A percentile compares a stretch with the other conserved stretches of the same genome.
Evolutionary conservation across 352 stramenopile species (phyloP).

Genomic region (Phytophthora tubulina): DNA sequence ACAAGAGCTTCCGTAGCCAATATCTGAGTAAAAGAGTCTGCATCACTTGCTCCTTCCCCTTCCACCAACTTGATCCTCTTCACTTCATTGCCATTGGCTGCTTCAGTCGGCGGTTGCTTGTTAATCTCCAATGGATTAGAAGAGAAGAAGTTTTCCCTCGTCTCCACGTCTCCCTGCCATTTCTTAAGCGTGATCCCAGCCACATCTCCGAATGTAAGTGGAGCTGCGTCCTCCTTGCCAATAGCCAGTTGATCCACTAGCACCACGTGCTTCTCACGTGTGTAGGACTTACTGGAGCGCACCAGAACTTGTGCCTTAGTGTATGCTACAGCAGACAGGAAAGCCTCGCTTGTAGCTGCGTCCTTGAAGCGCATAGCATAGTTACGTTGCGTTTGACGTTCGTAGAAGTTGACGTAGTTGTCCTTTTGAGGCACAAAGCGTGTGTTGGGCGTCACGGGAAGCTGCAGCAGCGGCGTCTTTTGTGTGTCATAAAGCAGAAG

Average conservation of each 20-base stretch:
- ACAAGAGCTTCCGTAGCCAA: conserved; percentile 59
- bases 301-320: conserved; percentile 64
- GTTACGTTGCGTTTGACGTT: conserved; percentile 56
- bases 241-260: conserved; percentile 61
- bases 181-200: conserved; percentile 61
- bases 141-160: conserved; percentile 53
- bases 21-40: conserved; percentile 43
- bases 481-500: conserved; percentile 79
- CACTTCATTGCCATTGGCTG: conserved; percentile 45
- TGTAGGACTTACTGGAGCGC: conserved; percentile 32
- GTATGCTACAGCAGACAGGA: conserved; percentile 62
- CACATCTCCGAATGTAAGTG: conserved; percentile 55
- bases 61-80: conserved; percentile 57
- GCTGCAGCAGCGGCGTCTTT: conserved; percentile 68
- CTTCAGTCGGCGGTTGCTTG: conserved; percentile 34
- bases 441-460: conserved; percentile 44
- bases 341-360: conserved; percentile 39
- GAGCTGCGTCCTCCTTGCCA: conserved; percentile 52
- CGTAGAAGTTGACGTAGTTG: conserved; percentile 80
- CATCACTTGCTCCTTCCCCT: conserved; percentile 4
- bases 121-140: conserved; percentile 65
- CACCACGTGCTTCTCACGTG: conserved; percentile 28
- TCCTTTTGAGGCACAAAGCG: conserved; percentile 77
- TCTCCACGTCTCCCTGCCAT: conserved; percentile 51
- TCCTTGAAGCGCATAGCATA: conserved; percentile 86